Percentiles rank a stretch among this genome's conserved stretches.
Evolutionary conservation across 352 stramenopile species (phyloP).

Genomic region (Thalassiosira hispida): DNA sequence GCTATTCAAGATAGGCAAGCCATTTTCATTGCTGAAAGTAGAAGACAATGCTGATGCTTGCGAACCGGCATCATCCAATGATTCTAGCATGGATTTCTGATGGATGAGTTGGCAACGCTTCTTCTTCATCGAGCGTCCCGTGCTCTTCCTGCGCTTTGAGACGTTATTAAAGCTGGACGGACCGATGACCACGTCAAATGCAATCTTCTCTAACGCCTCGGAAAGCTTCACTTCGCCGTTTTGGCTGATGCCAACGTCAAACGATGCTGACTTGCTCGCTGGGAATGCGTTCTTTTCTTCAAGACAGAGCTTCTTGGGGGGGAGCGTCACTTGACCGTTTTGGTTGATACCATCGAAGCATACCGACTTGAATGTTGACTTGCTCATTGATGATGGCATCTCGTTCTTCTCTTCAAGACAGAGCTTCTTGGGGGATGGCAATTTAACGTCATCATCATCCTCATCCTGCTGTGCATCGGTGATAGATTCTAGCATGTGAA

Average conservation of each 20-base stretch:
- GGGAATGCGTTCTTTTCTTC: neutral
- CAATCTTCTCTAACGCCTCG: conserved; percentile 14
- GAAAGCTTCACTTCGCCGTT: conserved; percentile 13
- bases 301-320: neutral
- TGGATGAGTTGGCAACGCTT: neutral
- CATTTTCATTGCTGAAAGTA: conserved; percentile 1
- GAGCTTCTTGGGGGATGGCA: neutral
- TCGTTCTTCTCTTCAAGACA: neutral
- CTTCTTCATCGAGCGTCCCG: neutral
- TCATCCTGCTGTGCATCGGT: no score
- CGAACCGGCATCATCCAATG: neutral
- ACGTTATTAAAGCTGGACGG: neutral
- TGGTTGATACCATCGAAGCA: neutral
- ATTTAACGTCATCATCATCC: no score
- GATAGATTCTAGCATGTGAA: no score
- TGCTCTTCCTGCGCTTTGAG: neutral
- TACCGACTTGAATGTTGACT: no score
- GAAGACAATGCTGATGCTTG: neutral
- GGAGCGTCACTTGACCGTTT: neutral
- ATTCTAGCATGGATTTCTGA: conserved; percentile 5
- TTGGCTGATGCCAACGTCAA: conserved; percentile 2
- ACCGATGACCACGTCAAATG: neutral
- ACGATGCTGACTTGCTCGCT: neutral
- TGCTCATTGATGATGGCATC: no score
- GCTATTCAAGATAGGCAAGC: neutral